Base-by-base conservation (phyloP, 2,329 filamentous ascomycete genomes). In the Biscogniauxia mediterranea region DNA sequence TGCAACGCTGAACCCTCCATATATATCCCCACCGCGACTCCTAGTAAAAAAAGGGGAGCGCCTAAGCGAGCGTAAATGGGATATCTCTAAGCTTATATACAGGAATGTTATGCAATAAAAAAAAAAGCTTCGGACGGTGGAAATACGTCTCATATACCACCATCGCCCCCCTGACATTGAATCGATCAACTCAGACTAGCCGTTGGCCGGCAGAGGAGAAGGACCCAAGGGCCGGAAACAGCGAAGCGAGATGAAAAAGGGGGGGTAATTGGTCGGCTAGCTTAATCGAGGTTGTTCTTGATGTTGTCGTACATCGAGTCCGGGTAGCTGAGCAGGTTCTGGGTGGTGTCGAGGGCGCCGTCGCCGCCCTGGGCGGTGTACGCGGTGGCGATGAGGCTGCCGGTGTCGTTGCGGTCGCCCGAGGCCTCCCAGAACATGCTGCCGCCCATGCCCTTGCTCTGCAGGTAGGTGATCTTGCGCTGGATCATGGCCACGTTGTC, bases 391-490 rank as follows among this genome's bases (percentile, higher is more conserved):
- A 90, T 88, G 68, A 95, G 77, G 66, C 87, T 90, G 2, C 82
- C 81, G 11, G 75, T 75, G 19, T 82, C 85, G 3, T 70, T 80
- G 69, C 83, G 83, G 73, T 96, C 92, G 7, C 82, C 86, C 63
- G 87, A 91, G 17, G 85, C 87, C 74, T 95, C 91, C 91, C 91
- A 96, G 84, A 91, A 96, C 90, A 95, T 94, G 28, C 84, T 87
- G 23, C 91, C 92, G 3, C 88, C 91, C 0, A 95, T 80, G 0
- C 85, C 82, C 59, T 81, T 80, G 55, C 76, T 70, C 74, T 83
- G 81, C 67, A 93, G 84, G 73, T 89, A 94, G 2, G 78, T 70
- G 5, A 86, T 85, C 78, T 95, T 96, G 66, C 77, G 71, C 56
- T 77, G 73, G 28, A 87, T 81, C 68, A 88, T 83, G 26, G 79